These are phyloP conservation scores for Cladophialophora exuberans DNA, from an alignment of 2,329 filamentous ascomycete genomes.

Conservation along the genomic window DNA sequence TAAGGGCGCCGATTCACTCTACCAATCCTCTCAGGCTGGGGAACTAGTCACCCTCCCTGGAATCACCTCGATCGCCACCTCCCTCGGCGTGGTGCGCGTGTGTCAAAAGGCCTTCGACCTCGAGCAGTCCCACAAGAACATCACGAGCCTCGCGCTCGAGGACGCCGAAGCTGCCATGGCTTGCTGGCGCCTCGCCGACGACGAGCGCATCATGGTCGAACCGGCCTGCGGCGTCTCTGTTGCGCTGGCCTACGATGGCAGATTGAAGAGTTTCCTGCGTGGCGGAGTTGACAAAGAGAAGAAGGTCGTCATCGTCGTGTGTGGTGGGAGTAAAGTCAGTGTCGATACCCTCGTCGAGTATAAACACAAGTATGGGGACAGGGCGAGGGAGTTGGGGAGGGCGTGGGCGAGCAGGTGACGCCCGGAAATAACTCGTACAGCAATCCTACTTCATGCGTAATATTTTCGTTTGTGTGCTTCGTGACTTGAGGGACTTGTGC, in stretches of 20 bases:
- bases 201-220: constrained; percentile 81
- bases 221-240: constrained; percentile 81
- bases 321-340: too few species aligned
- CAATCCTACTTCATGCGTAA: too few species aligned
- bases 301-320: constrained; percentile 78
- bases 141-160: constrained; percentile 65
- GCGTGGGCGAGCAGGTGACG: too few species aligned
- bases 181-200: constrained; percentile 78
- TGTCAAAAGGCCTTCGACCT: constrained; percentile 69
- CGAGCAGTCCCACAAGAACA: constrained; percentile 49
- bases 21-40: constrained; percentile 59
- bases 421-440: too few species aligned
- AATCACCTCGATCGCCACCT: constrained; percentile 76
- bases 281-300: constrained; percentile 47
- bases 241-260: constrained; percentile 39
- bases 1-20: constrained; percentile 69
- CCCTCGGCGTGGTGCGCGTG: constrained; percentile 70
- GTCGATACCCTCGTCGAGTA: too few species aligned
- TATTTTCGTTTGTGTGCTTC: too few species aligned
- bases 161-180: constrained; percentile 83
- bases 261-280: constrained; percentile 18
- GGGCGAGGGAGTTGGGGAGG: too few species aligned
- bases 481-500: too few species aligned
- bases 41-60: constrained; percentile 64
- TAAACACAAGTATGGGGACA: too few species aligned